Evolutionary conservation across 2,329 filamentous ascomycete genomes (phyloP), one percentile per base, ranked within the genome.

Genomic region (Claviceps sp.): DNA sequence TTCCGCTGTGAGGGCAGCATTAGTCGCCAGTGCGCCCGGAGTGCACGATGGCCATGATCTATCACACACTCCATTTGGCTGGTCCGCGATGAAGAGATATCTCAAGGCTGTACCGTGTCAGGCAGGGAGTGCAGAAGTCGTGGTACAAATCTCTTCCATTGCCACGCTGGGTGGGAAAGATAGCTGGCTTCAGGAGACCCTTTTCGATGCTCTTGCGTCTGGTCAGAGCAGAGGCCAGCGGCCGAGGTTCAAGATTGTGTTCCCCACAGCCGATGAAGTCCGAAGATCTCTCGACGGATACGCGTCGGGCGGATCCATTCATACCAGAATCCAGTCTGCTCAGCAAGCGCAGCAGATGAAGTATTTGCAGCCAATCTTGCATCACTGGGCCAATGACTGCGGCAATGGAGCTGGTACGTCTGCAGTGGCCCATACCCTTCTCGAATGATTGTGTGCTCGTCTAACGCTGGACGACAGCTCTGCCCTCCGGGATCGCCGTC

Each of bases 21-120:
- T 95, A 5, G 68, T 95, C n/a, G 85, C 83, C 14, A 93, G 87
- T 59, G 79, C 88, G 0, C 89, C 89, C 0, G 85, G 85, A 0
- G 77, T 75, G 26, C 81, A 88, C 59, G 70, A 73, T 5, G 57
- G 76, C 1, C 63, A 68, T 20, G 66, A 72, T 54, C 69, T 68
- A 2, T 67, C 63, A n/a, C 63, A 69, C 22, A 83, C 83, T 0
- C 66, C 73, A n/a, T 95, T 84, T 79, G 89, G 88, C 1, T 95
- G 88, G 87, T 70, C 78, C 2, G 84, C 77, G 2, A 61, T 94
- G 11, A 76, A 75, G 56, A 74, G 80, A 47, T 73, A 78, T 1
- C 69, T 95, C 8, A 67, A 68, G 16, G 65, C 65, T 2, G 70
- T 89, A 3, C 75, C 79, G 1, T 66, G 74, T 2, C 59, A 67